Percentiles rank a stretch among this genome's conserved stretches.
Evolutionary conservation across 2,329 filamentous ascomycete species (phyloP).

Genomic region (Leptographium flavum): DNA sequence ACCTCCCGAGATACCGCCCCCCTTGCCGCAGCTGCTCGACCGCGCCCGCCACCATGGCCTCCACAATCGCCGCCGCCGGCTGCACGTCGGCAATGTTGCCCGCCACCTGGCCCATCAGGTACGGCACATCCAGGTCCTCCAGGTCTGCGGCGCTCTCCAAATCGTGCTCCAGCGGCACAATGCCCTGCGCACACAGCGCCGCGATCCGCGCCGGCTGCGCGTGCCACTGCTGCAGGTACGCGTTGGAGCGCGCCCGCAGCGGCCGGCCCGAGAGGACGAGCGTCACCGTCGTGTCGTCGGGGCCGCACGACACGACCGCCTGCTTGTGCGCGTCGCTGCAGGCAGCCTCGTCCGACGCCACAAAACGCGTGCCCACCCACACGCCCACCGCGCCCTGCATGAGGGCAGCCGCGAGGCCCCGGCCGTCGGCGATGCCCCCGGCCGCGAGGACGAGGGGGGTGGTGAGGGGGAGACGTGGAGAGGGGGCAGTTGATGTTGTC

Average conservation of each 20-base stretch:
- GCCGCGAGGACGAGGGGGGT: constrained; percentile 71
- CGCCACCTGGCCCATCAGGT: constrained; percentile 88
- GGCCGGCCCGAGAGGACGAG: constrained; percentile 73
- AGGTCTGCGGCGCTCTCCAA: constrained; percentile 35
- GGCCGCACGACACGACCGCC: constrained; percentile 64
- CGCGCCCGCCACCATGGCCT: constrained; percentile 75
- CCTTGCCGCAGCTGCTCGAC: constrained; percentile 51
- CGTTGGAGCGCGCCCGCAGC: constrained; percentile 65
- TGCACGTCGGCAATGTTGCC: constrained; percentile 63
- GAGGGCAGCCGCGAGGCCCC: constrained; percentile 64
- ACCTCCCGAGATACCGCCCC: constrained; percentile 37
- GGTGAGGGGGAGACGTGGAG: constrained; percentile 4
- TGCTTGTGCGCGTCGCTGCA: constrained; percentile 74
- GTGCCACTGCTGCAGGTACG: constrained; percentile 76
- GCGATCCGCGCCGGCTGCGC: constrained; percentile 58
- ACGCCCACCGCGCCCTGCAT: constrained; percentile 82
- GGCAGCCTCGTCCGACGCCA: constrained; percentile 67
- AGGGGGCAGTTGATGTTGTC: too few species aligned
- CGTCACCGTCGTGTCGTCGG: constrained; percentile 69
- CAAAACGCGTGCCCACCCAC: constrained; percentile 91
- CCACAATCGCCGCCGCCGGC: constrained; percentile 72
- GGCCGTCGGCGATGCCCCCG: constrained; percentile 73
- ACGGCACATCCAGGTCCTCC: constrained; percentile 71
- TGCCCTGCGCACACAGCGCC: constrained; percentile 58
- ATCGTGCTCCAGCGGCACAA: constrained; percentile 73